Base-by-base conservation (phyloP, 768 basidiomycete genomes). In the Chlorophyllum brunneum region DNA sequence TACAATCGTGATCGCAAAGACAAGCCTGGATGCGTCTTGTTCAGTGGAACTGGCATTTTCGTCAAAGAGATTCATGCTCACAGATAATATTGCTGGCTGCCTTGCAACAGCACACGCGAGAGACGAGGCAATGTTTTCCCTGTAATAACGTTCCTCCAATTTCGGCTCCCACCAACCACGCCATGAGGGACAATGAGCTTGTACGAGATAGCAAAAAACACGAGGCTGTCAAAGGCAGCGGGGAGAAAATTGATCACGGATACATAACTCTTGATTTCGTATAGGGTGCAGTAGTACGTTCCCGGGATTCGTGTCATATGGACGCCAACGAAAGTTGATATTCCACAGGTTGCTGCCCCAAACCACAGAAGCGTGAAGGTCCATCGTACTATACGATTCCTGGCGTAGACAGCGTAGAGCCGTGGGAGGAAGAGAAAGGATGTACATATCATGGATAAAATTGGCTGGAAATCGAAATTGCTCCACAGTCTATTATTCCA, bases 371-470 rank as follows among this genome's bases (percentile, higher is more conserved):
- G 1, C 27, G 58, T 59, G 48, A 71, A 69, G 18, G 63, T 29
- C 8, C 46, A 49, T 2, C 60, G 57, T 24, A 67, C 40, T 2
- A 52, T 10, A 31, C 51, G 64, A 4, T 63, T 55, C 0, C 54
- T 33, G 15, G 56, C 42, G 56, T 66, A 73, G 15, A 72, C 53
- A 4, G 70, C 65, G 8, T 60, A 61, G 9, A 65, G 65, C 15
- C 67, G 59, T 43, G 65, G 58, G 51, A 70, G 65, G 54, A 70
- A 67, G 4, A 70, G 62, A 15, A 66, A 56, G 1, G 65, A 57
- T 1, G 63, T 63, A 1, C 60, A 60, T 1, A 61, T 56, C 13
- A 62, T 57, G 0, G 63, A 57, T 1, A 68, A 41, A 23, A 60
- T 24, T 59, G 59, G n/a, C 61, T 51, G 1, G 54, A 57, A 31